Evolutionary conservation across 495 filamentous ascomycete genomes (phyloP).

Genomic region (Cladorrhinum samala): DNA sequence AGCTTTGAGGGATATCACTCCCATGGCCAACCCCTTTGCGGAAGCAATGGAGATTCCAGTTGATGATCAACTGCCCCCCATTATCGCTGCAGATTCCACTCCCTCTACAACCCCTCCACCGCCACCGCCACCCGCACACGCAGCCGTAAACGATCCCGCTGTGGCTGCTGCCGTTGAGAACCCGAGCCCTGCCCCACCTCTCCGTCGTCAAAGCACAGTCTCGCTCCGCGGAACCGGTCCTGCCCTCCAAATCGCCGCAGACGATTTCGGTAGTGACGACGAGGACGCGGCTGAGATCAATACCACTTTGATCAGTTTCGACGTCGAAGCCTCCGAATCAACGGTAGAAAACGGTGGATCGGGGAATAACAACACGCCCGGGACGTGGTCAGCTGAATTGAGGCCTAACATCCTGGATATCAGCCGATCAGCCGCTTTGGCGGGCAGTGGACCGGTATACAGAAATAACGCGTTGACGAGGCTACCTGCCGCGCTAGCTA

Average conservation of each 20-base stretch:
- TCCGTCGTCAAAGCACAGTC: constrained; percentile 26
- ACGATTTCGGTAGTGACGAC: constrained; percentile 42
- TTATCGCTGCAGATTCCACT: neutral
- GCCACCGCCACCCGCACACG: neutral
- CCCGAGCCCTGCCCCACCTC: neutral
- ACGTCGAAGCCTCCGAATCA: constrained; percentile 47
- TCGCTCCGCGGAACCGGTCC: constrained; percentile 10
- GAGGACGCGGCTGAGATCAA: constrained; percentile 46
- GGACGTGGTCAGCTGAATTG: constrained; percentile 53
- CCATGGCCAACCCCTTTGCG: constrained; percentile 1
- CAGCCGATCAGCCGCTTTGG: neutral
- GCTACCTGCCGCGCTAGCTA: constrained; percentile 30
- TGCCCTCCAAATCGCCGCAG: neutral
- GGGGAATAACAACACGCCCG: constrained; percentile 24
- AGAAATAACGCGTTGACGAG: constrained; percentile 32
- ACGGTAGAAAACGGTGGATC: constrained; percentile 17
- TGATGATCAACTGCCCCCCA: neutral
- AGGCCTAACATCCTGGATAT: constrained; percentile 35
- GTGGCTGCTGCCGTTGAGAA: neutral
- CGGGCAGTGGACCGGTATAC: constrained; percentile 23
- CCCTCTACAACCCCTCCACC: neutral
- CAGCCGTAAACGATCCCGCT: neutral
- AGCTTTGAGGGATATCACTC: neutral
- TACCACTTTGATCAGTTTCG: constrained; percentile 51
- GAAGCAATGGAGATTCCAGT: neutral